Evolutionary conservation across 148 eudicot species (phyloP).

Genomic region (Silene uniflora): DNA sequence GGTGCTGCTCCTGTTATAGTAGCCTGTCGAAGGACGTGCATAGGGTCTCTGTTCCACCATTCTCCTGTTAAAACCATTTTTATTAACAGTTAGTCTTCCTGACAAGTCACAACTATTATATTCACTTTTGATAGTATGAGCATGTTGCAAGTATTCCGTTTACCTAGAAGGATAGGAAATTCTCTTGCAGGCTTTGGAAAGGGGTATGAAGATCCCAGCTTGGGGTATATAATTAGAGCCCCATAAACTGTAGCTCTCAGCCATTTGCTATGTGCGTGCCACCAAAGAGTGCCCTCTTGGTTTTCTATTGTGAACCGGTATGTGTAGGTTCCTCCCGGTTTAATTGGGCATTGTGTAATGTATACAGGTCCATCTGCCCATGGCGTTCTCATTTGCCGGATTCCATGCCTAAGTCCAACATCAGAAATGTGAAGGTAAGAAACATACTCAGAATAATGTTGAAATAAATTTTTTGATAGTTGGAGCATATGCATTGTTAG

Average conservation of each 20-base stretch:
- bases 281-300: constrained; percentile 95
- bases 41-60: constrained; percentile 91
- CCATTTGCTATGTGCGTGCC: constrained; percentile 97
- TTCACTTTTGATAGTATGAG: not conserved
- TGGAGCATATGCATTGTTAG: not conserved
- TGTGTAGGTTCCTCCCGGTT: constrained; percentile 73
- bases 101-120: not conserved
- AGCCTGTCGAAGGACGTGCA: constrained; percentile 55
- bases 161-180: constrained; percentile 73
- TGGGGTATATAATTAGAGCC: constrained; percentile 72
- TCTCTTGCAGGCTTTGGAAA: constrained; percentile 64
- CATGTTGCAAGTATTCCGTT: not conserved
- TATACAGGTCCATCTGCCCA: constrained; percentile 98
- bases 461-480: not conserved
- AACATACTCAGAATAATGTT: not conserved
- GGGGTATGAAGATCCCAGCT: constrained; percentile 60
- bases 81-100: not conserved
- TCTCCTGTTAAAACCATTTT: constrained; percentile 62
- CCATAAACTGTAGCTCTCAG: constrained; percentile 89
- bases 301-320: constrained; percentile 66
- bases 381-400: constrained; percentile 76
- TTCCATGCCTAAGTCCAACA: constrained; percentile 62
- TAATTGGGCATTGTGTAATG: constrained; percentile 87
- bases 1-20: constrained; percentile 71
- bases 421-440: not conserved